Conservation (phyloP, 176 grass and related monocot species). For the Guadua angustifolia region DNA sequence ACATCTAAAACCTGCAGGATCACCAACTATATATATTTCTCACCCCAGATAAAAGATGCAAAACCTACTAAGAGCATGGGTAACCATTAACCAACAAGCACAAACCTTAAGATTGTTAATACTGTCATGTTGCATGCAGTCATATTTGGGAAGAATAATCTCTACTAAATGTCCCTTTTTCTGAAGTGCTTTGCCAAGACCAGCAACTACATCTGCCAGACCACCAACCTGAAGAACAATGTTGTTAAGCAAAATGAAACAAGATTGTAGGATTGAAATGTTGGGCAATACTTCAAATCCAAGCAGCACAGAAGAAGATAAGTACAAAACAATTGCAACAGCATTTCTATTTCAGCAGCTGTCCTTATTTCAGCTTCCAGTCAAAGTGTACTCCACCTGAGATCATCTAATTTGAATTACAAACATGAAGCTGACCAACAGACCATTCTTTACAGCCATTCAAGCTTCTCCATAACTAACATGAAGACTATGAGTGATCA, state of each 20-base stretch:
- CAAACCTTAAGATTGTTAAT: constrained; percentile 78
- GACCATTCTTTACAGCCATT: neutral
- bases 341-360: neutral
- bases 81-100: constrained; percentile 40
- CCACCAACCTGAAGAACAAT: constrained; percentile 80
- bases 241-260: constrained; percentile 22
- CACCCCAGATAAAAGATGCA: constrained; percentile 19
- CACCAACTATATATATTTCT: constrained; percentile 10
- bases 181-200: constrained; percentile 88
- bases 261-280: constrained; percentile 13
- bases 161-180: constrained; percentile 84
- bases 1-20: constrained; percentile 74
- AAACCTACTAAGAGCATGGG: neutral
- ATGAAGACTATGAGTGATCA: neutral
- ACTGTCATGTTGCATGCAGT: constrained; percentile 81
- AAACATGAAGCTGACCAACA: neutral
- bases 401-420: neutral
- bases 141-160: constrained; percentile 95
- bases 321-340: neutral
- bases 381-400: neutral
- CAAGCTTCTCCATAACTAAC: neutral
- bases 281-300: constrained; percentile 17
- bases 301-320: neutral
- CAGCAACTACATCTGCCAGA: constrained; percentile 89
- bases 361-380: neutral